Conservation (phyloP, 2,329 filamentous ascomycete genomes). For the Cordyceps pruinosa region DNA sequence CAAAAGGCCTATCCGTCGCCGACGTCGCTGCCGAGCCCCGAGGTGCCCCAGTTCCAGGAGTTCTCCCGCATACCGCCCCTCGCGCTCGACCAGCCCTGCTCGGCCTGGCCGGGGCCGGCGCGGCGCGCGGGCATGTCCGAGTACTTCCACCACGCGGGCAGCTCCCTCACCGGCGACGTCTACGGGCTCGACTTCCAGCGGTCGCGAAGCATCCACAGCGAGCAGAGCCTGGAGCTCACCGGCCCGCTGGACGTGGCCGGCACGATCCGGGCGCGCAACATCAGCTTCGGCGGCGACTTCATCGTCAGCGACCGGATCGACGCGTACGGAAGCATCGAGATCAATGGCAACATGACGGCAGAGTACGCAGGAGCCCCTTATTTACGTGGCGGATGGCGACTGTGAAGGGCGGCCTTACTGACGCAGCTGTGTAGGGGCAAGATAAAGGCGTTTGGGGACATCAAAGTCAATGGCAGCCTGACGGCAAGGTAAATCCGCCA, state of each 20-base stretch:
- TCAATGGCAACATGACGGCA: conserved; percentile 37
- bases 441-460: conserved; percentile 41
- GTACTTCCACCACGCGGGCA: conserved; percentile 13
- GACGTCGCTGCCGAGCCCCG: neutral
- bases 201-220: conserved; percentile 36
- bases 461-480: conserved; percentile 34
- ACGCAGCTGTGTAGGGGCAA: conserved; percentile 26
- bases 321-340: conserved; percentile 37
- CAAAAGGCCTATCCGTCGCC: conserved; percentile 2
- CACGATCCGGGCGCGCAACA: conserved; percentile 38
- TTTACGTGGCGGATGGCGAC: neutral
- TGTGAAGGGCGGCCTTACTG: neutral
- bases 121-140: neutral
- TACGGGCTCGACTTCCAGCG: conserved; percentile 21
- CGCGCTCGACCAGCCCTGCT: neutral
- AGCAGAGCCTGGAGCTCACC: conserved; percentile 31
- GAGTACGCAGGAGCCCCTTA: conserved; percentile 23
- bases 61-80: neutral
- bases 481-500: conserved; percentile 27
- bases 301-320: conserved; percentile 38
- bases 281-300: conserved; percentile 39
- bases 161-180: conserved; percentile 19
- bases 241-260: conserved; percentile 42
- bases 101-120: neutral
- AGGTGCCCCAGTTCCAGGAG: neutral